Evolutionary conservation across 768 basidiomycete species (phyloP), one percentile per base, ranked within the genome.

Genomic region (Chalciporus sphaerocephalus): DNA sequence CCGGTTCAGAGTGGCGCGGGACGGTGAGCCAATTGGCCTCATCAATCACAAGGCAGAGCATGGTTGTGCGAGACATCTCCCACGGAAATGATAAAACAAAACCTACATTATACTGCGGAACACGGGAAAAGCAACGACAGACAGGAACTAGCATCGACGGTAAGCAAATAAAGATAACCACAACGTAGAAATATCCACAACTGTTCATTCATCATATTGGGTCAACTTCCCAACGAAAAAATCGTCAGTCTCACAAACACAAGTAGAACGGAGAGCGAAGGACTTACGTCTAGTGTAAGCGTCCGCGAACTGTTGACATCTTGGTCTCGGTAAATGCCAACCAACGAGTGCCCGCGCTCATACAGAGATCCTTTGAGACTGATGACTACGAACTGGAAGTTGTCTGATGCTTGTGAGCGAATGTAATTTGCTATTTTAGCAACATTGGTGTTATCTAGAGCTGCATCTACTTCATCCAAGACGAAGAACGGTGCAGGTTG

Each of bases 401-500:
- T 65, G 36, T 84, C 79, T 0, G 90, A 90, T 3, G 92, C 83
- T 52, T 94, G 91, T 11, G 77, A 69, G 3, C 88, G 80, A 54
- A 96, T 93, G 60, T 97, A 99, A 52, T 88, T 87, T 11, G 95
- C 95, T 25, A 98, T 82, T 62, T 93, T 92, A 28, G 91, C 89
- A 3, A 97, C 95, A 54, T 99, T 98, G n/a, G 93, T 96, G 63
- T 97, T 95, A 69, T 98, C 95, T 32, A 98, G 75, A 0, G 96
- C 95, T 10, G 96, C 96, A 54, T 98, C 95, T 20, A 96, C 92
- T 67, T 98, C 95, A 59, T 98, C 95, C n/a, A 98, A 75, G 12
- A 97, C 95, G 63, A 98, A 97, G 74, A 97, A 97, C 0, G 94
- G 95, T 3, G 94, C 89, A 0, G 94, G 95, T 61, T 94, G 93